Conservation (phyloP, 2,329 filamentous ascomycete species). For the Pseudogymnoascus sp. region DNA sequence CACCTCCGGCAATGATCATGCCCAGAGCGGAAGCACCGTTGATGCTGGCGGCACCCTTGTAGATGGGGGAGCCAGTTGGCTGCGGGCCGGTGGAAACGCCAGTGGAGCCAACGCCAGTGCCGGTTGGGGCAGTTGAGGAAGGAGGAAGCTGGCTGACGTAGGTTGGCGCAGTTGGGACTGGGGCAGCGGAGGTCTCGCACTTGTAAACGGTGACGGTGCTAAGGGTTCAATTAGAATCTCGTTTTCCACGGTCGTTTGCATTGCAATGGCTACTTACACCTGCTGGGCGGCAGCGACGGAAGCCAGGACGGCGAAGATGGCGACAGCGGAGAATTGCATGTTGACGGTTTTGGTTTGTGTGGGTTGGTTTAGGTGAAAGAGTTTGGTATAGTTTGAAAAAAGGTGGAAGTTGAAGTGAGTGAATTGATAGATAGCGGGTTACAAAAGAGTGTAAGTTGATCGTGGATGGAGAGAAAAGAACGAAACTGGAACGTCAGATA, state of each 20-base stretch:
- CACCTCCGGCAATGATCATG: slow-evolving; percentile 26
- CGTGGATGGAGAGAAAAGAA: slow-evolving; percentile 20
- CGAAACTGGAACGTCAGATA: neutral
- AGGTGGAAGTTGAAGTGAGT: slow-evolving; percentile 13
- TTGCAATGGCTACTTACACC: slow-evolving; percentile 14
- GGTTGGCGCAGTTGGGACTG: slow-evolving; percentile 10
- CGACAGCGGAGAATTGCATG: slow-evolving; percentile 27
- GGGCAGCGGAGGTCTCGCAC: slow-evolving; percentile 14
- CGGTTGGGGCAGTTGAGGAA: slow-evolving; percentile 12
- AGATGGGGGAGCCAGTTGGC: slow-evolving; percentile 22
- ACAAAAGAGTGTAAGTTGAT: slow-evolving; percentile 26
- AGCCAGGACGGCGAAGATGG: slow-evolving; percentile 24
- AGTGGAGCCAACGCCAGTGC: slow-evolving; percentile 14
- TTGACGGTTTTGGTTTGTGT: slow-evolving; percentile 23
- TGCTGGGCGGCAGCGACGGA: slow-evolving; percentile 19
- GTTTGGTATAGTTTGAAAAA: slow-evolving; percentile 12
- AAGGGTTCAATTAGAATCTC: slow-evolving; percentile 11
- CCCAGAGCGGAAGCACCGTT: slow-evolving; percentile 24
- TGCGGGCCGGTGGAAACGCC: slow-evolving; percentile 17
- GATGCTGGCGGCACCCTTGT: slow-evolving; percentile 23
- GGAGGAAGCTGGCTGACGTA: slow-evolving; percentile 8
- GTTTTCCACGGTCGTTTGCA: neutral
- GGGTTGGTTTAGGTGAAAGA: slow-evolving; percentile 11
- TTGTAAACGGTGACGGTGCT: slow-evolving; percentile 25
- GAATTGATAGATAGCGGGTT: slow-evolving; percentile 14